Evolutionary conservation across 2,329 filamentous ascomycete species (phyloP).

Genomic region (Tolypocladium endophyticum): DNA sequence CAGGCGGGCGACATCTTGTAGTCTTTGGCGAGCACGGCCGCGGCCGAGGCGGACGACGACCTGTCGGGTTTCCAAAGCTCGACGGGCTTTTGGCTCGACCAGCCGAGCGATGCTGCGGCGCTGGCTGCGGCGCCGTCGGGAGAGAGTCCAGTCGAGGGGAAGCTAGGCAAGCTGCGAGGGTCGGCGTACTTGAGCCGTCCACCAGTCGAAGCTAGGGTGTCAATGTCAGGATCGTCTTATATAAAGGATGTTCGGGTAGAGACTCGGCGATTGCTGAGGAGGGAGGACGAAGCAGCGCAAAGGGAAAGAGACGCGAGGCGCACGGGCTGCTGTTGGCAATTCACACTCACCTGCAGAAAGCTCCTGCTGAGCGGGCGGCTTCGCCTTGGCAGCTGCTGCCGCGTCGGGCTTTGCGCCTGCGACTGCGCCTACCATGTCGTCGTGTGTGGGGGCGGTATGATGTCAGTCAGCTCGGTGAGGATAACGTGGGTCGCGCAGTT

Average conservation of each 20-base stretch:
- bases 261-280: not conserved
- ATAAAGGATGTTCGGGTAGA: not conserved
- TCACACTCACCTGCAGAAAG: constrained; percentile 4
- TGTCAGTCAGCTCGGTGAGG: not conserved
- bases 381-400: constrained; percentile 3
- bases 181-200: constrained; percentile 58
- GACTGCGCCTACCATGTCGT: constrained; percentile 1
- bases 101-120: constrained; percentile 64
- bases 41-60: constrained; percentile 37
- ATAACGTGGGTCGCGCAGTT: not conserved
- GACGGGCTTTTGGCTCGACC: constrained; percentile 55
- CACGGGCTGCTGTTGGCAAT: not conserved
- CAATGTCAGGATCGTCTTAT: not conserved
- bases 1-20: constrained; percentile 39
- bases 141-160: constrained; percentile 53
- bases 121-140: constrained; percentile 53
- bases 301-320: not conserved
- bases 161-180: constrained; percentile 64
- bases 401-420: not conserved
- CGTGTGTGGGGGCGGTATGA: not conserved
- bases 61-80: constrained; percentile 57
- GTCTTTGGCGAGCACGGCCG: constrained; percentile 31
- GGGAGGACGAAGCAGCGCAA: too few species aligned
- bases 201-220: constrained; percentile 16
- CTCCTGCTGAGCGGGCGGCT: constrained; percentile 4